phyloP scores from a whole-genome alignment of 1,284 basidiomycete species.

The Ustilago xerochloae region DNA sequence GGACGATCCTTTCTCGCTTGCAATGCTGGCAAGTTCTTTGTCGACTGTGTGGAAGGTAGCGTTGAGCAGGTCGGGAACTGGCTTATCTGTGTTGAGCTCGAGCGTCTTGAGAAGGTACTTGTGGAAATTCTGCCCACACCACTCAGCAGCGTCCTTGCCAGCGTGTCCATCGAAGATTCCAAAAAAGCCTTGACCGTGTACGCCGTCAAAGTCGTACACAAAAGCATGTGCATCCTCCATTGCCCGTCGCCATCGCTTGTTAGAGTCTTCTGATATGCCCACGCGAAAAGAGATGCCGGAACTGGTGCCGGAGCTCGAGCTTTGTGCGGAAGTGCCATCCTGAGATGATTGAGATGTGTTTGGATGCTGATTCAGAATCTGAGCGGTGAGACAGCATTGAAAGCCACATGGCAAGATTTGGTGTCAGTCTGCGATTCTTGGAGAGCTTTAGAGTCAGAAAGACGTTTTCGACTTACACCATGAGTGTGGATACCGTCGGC shows the following conservation, averaged over 20 bases:
- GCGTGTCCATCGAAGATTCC: slow-evolving; percentile 99
- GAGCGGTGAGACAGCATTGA: not conserved
- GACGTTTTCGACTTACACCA: slow-evolving; percentile 22
- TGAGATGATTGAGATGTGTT: slow-evolving; percentile 4
- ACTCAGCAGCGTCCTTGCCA: slow-evolving; percentile 97
- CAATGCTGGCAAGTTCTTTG: slow-evolving; percentile 80
- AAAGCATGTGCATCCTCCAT: slow-evolving; percentile 99
- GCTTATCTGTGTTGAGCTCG: slow-evolving; percentile 70
- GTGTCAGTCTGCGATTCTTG: too few relatives aligned
- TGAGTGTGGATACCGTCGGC: slow-evolving; percentile 32
- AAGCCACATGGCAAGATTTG: too few relatives aligned
- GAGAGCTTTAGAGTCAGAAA: not conserved
- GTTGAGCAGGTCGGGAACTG: slow-evolving; percentile 90
- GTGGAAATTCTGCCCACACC: slow-evolving; percentile 97
- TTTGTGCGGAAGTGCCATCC: slow-evolving; percentile 1
- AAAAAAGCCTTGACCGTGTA: slow-evolving; percentile 95
- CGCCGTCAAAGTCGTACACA: slow-evolving; percentile 88
- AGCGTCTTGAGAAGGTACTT: slow-evolving; percentile 71
- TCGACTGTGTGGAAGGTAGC: slow-evolving; percentile 94
- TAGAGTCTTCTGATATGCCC: slow-evolving; percentile 86
- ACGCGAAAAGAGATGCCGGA: slow-evolving; percentile 72
- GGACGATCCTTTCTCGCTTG: slow-evolving; percentile 88
- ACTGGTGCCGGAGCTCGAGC: not conserved
- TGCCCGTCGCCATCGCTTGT: slow-evolving; percentile 85
- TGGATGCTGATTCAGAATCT: slow-evolving; percentile 48